Conservation (phyloP, 169 alveolate species). For the Eimeria brunetti region DNA sequence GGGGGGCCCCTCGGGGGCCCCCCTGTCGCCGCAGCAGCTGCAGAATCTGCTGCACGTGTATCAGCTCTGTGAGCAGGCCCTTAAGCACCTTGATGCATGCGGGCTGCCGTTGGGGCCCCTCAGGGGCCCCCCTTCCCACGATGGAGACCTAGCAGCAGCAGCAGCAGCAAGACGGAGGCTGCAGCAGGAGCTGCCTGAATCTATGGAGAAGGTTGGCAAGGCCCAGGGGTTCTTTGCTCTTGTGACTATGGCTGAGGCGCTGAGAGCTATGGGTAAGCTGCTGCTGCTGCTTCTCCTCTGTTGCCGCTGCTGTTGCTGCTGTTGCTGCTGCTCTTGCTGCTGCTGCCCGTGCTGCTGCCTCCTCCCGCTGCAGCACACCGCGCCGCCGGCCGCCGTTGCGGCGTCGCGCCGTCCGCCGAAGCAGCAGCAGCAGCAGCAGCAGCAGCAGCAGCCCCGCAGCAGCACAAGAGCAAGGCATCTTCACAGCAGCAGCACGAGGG, state of each 20-base stretch:
- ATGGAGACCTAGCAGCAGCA: slow-evolving; percentile 14
- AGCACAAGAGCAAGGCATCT: too few species aligned
- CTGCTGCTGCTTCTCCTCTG: slow-evolving; percentile 13
- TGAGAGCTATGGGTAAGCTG: slow-evolving; percentile 50
- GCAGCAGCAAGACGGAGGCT: slow-evolving; percentile 4
- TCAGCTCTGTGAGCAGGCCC: slow-evolving; percentile 52
- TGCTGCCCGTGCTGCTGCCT: neutral
- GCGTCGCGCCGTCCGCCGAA: neutral
- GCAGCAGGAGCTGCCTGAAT: slow-evolving; percentile 39
- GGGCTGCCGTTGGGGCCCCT: slow-evolving; percentile 71
- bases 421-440: neutral
- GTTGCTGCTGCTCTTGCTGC: neutral
- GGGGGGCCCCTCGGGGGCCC: slow-evolving; percentile 16
- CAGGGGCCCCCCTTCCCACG: slow-evolving; percentile 17
- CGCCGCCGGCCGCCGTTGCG: neutral
- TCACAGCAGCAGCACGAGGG: slow-evolving; percentile 1
- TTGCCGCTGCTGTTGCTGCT: neutral
- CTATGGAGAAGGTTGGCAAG: slow-evolving; percentile 32
- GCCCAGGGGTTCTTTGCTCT: slow-evolving; percentile 62
- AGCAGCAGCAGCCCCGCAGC: neutral
- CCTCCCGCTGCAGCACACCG: neutral
- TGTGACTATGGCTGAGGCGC: slow-evolving; percentile 60
- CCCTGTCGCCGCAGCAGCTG: slow-evolving; percentile 18
- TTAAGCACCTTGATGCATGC: slow-evolving; percentile 68
- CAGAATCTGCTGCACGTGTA: slow-evolving; percentile 19